A percentile compares a stretch with the other conserved stretches of the same genome.
phyloP scores from a whole-genome alignment of 441 rosid genomes.

The Populus tomentosa region DNA sequence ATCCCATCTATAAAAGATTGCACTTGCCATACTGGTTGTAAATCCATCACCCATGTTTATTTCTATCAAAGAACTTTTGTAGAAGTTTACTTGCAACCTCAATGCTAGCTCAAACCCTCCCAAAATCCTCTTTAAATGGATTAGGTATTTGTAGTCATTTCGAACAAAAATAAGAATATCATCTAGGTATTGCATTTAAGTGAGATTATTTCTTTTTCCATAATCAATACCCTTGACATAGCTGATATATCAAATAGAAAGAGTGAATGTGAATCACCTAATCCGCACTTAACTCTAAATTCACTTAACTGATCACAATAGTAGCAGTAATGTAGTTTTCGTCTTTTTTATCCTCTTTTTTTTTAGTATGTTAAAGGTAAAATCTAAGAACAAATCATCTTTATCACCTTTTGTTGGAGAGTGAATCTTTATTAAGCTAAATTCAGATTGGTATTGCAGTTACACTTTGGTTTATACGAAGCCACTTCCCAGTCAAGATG shows the following conservation, averaged over 20 bases:
- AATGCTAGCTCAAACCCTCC: not conserved
- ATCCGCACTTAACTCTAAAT: not conserved
- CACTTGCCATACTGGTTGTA: not conserved
- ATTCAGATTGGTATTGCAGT: no score
- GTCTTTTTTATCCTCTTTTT: no score
- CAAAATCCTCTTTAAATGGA: not conserved
- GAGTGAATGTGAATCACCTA: not conserved
- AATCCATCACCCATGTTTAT: not conserved
- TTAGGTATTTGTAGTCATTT: not conserved
- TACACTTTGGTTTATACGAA: no score
- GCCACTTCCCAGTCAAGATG: no score
- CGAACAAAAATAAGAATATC: not conserved
- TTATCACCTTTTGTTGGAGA: not conserved
- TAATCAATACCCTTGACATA: not conserved
- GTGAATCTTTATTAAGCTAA: not conserved
- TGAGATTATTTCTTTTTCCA: not conserved
- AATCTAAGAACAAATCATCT: no score
- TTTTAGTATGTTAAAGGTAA: no score
- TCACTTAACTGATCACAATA: no score
- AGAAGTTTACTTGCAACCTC: not conserved
- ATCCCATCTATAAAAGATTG: not conserved
- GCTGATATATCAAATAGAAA: not conserved
- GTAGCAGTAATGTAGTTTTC: no score
- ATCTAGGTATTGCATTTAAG: not conserved
- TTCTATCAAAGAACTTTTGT: not conserved